Conservation (phyloP, 2,329 filamentous ascomycete genomes). For the Ophiostoma fasciatum region DNA sequence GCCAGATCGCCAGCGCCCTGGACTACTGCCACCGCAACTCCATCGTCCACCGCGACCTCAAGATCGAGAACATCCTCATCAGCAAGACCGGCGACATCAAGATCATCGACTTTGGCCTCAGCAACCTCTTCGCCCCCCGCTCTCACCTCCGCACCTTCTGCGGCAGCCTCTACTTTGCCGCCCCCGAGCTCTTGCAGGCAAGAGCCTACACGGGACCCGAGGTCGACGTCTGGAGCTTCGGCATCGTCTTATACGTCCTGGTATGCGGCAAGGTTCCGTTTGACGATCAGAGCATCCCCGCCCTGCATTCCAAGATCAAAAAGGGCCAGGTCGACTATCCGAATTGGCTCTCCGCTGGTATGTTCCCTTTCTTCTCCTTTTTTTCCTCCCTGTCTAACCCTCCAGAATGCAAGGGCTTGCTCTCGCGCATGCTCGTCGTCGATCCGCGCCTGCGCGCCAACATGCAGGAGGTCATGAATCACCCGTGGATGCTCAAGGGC, state of each 20-base stretch:
- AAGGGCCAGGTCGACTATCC: slow-evolving; percentile 93
- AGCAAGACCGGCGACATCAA: slow-evolving; percentile 99
- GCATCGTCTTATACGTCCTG: slow-evolving; percentile 90
- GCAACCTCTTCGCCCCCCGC: slow-evolving; percentile 83
- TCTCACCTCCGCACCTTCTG: slow-evolving; percentile 90
- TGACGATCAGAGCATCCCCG: slow-evolving; percentile 98
- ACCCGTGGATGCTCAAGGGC: slow-evolving; percentile 92
- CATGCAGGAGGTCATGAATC: slow-evolving; percentile 81
- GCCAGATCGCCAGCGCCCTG: slow-evolving; percentile 89
- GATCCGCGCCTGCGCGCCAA: slow-evolving; percentile 78
- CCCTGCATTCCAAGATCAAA: slow-evolving; percentile 96
- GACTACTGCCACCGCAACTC: slow-evolving; percentile 98
- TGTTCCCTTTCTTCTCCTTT: slow-evolving; percentile 17
- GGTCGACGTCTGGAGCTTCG: slow-evolving; percentile 97
- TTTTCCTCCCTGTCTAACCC: slow-evolving; percentile 20
- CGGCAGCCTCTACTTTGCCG: slow-evolving; percentile 93
- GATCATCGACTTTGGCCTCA: slow-evolving; percentile 96
- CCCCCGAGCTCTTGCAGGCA: slow-evolving; percentile 84
- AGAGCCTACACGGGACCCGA: slow-evolving; percentile 91
- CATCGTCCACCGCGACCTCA: slow-evolving; percentile 92
- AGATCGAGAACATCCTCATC: slow-evolving; percentile 98
- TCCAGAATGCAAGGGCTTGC: slow-evolving; percentile 80
- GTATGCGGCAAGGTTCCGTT: slow-evolving; percentile 98
- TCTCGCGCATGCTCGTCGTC: slow-evolving; percentile 90
- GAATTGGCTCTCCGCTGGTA: slow-evolving; percentile 79